Evolutionary conservation across 192 early-diverging fungal genomes (phyloP).

Genomic region (Podila verticillata): DNA sequence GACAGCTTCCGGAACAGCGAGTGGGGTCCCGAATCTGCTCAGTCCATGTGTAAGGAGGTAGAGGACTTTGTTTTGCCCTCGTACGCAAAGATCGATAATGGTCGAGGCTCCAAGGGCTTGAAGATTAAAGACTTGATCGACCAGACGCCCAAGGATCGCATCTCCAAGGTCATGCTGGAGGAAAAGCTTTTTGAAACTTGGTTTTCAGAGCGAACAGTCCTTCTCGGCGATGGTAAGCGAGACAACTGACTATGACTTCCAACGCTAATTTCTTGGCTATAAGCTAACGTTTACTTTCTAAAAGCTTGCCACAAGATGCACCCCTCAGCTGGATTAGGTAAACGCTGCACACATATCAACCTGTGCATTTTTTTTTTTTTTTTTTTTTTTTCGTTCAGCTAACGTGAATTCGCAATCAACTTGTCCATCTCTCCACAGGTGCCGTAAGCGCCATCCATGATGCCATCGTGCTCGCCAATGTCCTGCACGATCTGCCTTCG

Average conservation of each 20-base stretch:
- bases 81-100: background rate
- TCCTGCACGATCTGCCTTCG: background rate
- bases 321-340: background rate
- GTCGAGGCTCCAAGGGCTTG: background rate
- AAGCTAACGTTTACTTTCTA: background rate
- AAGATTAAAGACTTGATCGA: background rate
- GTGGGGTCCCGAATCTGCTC: constrained; percentile 1
- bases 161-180: constrained; percentile 7
- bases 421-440: background rate
- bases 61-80: background rate
- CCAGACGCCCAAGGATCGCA: background rate
- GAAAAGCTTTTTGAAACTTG: constrained; percentile 3
- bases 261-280: background rate
- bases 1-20: constrained; percentile 4
- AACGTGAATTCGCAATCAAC: background rate
- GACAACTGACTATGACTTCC: background rate
- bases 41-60: background rate
- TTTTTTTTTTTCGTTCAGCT: background rate
- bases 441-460: constrained; percentile 6
- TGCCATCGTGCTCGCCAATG: constrained; percentile 1
- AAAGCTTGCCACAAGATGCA: constrained; percentile 4
- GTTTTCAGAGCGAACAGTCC: background rate
- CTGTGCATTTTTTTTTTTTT: background rate
- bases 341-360: background rate
- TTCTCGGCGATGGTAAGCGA: constrained; percentile 8